Evolutionary conservation across 139 green algal species (phyloP), one percentile per base, ranked within the genome.

Genomic region (Deuterostichococcus epilithicus): DNA sequence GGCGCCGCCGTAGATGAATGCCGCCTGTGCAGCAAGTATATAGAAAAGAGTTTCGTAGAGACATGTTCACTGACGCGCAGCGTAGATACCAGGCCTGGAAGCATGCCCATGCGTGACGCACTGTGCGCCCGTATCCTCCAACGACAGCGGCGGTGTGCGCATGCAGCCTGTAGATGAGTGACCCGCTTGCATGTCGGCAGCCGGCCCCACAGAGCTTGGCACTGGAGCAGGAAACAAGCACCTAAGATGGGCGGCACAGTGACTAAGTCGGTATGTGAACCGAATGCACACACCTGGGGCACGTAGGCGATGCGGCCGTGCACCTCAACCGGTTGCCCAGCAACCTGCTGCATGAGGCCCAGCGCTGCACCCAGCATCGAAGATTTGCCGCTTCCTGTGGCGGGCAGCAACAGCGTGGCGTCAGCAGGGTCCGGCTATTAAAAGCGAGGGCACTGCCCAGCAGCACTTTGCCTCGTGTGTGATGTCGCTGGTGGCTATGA

Each of bases 1-100:
- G 0, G 79, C 88, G 18, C 52, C 52, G 47, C 90, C 90, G 35
- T 90, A 76, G 35, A 97, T 93, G 80, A 93, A 97, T 5, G 92
- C 82, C 13, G 89, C 79, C 83, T 97, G 92, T 0, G 89, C 58
- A 20, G 1, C 23, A 45, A 45, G 35, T 42, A 42, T 72, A 47
- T 8, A 20, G 15, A 45, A 1, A 72, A 26, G 0, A 13, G 20
- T 26, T 44, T 22, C 32, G 20, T 22, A 1, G 1, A 42, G 32
- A 44, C 2, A 72, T 22, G 18, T 6, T 47, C 15, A n/a, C 32
- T 37, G 72, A 65, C 69, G 69, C 26, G 79, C 33, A 39, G 76
- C 68, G 33, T 85, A 66, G 70, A n/a, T 77, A 37, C 74, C 76
- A n/a, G n/a, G n/a, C n/a, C n/a, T n/a, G n/a, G n/a, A n/a, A n/a